Percentiles rank a stretch among this genome's conserved stretches.
phyloP scores from a whole-genome alignment of 2,329 filamentous ascomycete genomes.

The Curvularia lunata region DNA sequence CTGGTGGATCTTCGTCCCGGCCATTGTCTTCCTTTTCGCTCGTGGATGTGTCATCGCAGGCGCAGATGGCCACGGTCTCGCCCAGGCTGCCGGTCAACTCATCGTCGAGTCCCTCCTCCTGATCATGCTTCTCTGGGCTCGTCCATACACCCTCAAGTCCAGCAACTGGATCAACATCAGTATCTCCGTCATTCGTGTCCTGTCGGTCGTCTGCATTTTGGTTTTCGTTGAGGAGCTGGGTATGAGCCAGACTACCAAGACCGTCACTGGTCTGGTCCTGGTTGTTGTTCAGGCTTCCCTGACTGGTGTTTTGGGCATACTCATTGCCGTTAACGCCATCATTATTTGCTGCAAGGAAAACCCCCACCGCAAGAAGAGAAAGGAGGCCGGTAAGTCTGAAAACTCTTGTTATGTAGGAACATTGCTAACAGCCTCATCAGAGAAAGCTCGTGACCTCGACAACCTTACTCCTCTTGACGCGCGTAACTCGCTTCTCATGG shows the following conservation, averaged over 20 bases:
- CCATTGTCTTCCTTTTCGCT: constrained; percentile 87
- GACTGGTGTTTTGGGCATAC: constrained; percentile 80
- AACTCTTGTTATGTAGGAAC: neutral
- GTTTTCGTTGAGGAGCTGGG: constrained; percentile 94
- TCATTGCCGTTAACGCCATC: constrained; percentile 89
- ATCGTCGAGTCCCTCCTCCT: constrained; percentile 83
- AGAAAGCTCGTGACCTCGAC: constrained; percentile 80
- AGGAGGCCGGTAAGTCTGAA: constrained; percentile 78
- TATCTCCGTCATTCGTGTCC: constrained; percentile 86
- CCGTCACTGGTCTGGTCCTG: constrained; percentile 88
- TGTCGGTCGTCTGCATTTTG: constrained; percentile 87
- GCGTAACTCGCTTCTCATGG: constrained; percentile 82
- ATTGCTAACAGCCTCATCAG: constrained; percentile 55
- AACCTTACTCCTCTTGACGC: constrained; percentile 85
- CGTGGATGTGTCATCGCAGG: constrained; percentile 87
- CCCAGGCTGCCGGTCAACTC: constrained; percentile 80
- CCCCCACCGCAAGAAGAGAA: constrained; percentile 85
- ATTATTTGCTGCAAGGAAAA: constrained; percentile 84
- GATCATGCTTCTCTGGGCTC: constrained; percentile 77
- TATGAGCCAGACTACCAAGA: constrained; percentile 89
- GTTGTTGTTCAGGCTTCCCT: constrained; percentile 89
- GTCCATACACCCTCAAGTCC: constrained; percentile 85
- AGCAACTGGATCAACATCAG: constrained; percentile 92
- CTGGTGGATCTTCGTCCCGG: constrained; percentile 96
- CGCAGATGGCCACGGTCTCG: constrained; percentile 82